Evolutionary conservation across 2,329 filamentous ascomycete genomes (phyloP).

Genomic region (Nigrospora sphaerica): DNA sequence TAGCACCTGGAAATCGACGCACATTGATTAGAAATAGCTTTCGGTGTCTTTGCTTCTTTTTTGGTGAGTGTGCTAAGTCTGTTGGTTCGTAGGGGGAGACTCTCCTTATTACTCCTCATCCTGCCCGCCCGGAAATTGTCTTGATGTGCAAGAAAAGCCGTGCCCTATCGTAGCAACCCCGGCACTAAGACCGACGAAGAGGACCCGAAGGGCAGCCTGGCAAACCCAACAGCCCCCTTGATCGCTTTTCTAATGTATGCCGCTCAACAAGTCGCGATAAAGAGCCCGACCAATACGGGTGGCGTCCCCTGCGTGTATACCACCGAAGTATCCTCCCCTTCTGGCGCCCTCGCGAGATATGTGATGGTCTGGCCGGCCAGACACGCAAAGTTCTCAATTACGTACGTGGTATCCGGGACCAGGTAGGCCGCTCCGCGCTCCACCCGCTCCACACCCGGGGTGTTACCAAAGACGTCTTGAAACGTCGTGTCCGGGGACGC

Average conservation of each 20-base stretch:
- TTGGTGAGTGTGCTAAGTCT: too few relatives aligned
- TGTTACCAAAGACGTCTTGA: slow-evolving; percentile 39
- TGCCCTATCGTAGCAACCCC: too few relatives aligned
- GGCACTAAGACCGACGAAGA: too few relatives aligned
- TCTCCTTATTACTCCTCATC: too few relatives aligned
- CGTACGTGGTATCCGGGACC: slow-evolving; percentile 44
- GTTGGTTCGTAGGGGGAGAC: too few relatives aligned
- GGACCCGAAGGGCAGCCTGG: too few relatives aligned
- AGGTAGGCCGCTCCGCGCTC: slow-evolving; percentile 36
- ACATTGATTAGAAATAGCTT: too few relatives aligned
- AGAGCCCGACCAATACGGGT: slow-evolving; percentile 28
- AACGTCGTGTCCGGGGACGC: slow-evolving; percentile 44
- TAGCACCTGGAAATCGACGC: too few relatives aligned
- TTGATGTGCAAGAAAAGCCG: too few relatives aligned
- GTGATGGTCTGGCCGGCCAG: slow-evolving; percentile 41
- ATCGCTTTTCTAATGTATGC: not conserved
- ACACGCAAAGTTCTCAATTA: slow-evolving; percentile 44
- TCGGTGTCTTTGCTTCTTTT: too few relatives aligned
- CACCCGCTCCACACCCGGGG: not conserved
- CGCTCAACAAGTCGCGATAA: slow-evolving; percentile 22
- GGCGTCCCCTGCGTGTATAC: slow-evolving; percentile 59
- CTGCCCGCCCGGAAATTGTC: too few relatives aligned
- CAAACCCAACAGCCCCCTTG: too few relatives aligned
- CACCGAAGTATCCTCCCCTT: slow-evolving; percentile 40
- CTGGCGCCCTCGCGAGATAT: slow-evolving; percentile 37